phyloP scores from a whole-genome alignment of 2,329 filamentous ascomycete species.

The Neopestalotiopsis rosae region DNA sequence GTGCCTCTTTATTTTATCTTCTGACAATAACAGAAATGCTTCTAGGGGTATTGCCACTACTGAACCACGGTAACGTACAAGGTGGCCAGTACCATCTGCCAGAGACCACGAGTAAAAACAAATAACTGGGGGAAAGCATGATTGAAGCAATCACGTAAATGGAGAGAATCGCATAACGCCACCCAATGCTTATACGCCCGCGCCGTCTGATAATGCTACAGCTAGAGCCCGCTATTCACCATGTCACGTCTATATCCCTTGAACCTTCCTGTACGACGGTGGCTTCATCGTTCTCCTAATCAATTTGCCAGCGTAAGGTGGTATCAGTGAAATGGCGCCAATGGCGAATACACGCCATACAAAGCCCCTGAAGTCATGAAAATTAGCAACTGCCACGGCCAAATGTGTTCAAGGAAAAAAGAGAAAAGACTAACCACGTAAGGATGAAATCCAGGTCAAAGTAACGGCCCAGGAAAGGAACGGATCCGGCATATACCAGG shows the following conservation, averaged over 20 bases:
- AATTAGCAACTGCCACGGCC: slow-evolving; percentile 24
- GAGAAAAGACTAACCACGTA: slow-evolving; percentile 58
- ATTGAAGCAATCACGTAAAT: slow-evolving; percentile 2
- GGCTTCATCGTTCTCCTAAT: slow-evolving; percentile 86
- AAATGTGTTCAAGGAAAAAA: background rate
- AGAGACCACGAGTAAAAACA: slow-evolving; percentile 4
- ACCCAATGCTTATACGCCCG: slow-evolving; percentile 2
- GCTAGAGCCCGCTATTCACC: background rate
- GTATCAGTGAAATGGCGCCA: slow-evolving; percentile 78
- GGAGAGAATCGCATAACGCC: slow-evolving; percentile 3
- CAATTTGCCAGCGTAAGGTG: slow-evolving; percentile 86
- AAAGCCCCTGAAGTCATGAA: slow-evolving; percentile 65
- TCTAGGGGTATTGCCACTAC: slow-evolving; percentile 10
- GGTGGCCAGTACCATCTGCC: background rate
- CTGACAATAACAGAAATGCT: background rate
- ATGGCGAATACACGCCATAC: slow-evolving; percentile 88
- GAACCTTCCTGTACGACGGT: slow-evolving; percentile 93
- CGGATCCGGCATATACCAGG: slow-evolving; percentile 76
- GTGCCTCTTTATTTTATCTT: background rate
- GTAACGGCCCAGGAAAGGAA: slow-evolving; percentile 89
- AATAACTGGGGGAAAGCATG: background rate
- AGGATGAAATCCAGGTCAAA: slow-evolving; percentile 84
- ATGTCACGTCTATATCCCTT: slow-evolving; percentile 59
- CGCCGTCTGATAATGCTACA: background rate
- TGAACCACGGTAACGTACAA: slow-evolving; percentile 6